A percentile compares a stretch with the other conserved stretches of the same genome.
Evolutionary conservation across 306 rosid genomes (phyloP).

Genomic region (Psophocarpus tetragonolobus): DNA sequence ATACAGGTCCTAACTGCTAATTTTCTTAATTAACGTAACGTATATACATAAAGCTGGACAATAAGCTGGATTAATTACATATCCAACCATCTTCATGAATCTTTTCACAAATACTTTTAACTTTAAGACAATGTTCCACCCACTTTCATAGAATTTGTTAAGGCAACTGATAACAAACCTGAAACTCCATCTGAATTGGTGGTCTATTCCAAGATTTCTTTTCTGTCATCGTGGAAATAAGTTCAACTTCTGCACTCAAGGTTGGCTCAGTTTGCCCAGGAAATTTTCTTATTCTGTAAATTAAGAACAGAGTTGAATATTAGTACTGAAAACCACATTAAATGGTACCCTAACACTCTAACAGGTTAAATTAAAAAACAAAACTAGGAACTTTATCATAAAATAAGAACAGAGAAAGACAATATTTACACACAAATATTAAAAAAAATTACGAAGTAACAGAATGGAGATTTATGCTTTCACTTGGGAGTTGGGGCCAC

Average conservation of each 20-base stretch:
- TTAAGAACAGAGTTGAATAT: not conserved
- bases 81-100: not conserved
- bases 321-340: not conserved
- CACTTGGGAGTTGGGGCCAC: not conserved
- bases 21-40: not conserved
- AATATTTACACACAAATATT: not conserved
- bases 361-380: not conserved
- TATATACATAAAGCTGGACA: not conserved
- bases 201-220: conserved; percentile 97
- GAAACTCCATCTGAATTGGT: conserved; percentile 99
- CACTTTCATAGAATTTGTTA: not conserved
- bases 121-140: not conserved
- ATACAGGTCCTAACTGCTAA: not conserved
- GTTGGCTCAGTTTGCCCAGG: conserved; percentile 99
- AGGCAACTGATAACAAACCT: conserved; percentile 55
- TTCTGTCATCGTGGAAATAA: conserved; percentile 91
- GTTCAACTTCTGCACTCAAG: conserved; percentile 98
- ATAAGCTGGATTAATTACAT: conserved; percentile 4
- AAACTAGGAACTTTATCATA: not conserved
- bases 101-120: conserved; percentile 1
- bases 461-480: not conserved
- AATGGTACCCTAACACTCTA: not conserved
- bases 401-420: not conserved
- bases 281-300: conserved; percentile 79
- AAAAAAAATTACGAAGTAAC: conserved; percentile 8